A percentile compares a stretch with the other conserved stretches of the same genome.
phyloP scores from a whole-genome alignment of 208 protist genomes.

The Crithidia acanthocephali region DNA sequence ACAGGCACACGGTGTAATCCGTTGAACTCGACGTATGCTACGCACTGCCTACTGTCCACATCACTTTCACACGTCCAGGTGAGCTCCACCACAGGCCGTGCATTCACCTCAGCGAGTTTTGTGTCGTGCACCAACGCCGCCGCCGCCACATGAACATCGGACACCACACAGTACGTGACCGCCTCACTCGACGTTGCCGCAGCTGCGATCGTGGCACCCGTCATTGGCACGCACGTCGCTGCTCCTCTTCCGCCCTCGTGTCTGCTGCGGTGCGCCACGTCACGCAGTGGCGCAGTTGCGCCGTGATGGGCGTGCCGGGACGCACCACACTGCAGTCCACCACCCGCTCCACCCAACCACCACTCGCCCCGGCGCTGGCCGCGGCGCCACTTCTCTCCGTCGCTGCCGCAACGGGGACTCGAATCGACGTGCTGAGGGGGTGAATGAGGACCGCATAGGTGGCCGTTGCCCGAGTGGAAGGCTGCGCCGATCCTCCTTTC shows the following conservation, averaged over 20 bases:
- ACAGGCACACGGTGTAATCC: not conserved
- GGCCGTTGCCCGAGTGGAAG: not conserved
- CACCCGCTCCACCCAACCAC: constrained; percentile 2
- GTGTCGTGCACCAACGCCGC: not conserved
- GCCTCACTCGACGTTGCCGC: not conserved
- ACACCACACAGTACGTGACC: constrained; percentile 14
- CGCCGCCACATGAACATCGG: not conserved
- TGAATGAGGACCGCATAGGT: constrained; percentile 5
- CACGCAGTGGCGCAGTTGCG: constrained; percentile 7
- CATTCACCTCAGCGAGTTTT: not conserved
- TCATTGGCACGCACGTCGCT: no score
- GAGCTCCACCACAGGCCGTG: constrained; percentile 5
- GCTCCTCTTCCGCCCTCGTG: not conserved
- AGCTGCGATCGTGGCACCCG: not conserved
- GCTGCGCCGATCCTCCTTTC: not conserved
- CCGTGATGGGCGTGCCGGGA: not conserved
- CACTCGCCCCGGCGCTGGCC: not conserved
- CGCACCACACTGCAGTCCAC: constrained; percentile 14
- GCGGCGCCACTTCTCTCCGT: not conserved
- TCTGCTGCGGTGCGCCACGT: not conserved
- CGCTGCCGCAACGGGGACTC: not conserved
- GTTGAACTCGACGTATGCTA: constrained; percentile 11
- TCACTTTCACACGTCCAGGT: constrained; percentile 5
- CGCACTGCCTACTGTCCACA: not conserved
- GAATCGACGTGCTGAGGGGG: constrained; percentile 1